Evolutionary conservation across 1,284 basidiomycete species (phyloP), one percentile per base, ranked within the genome.

Genomic region (Bondarzewia mesenterica): DNA sequence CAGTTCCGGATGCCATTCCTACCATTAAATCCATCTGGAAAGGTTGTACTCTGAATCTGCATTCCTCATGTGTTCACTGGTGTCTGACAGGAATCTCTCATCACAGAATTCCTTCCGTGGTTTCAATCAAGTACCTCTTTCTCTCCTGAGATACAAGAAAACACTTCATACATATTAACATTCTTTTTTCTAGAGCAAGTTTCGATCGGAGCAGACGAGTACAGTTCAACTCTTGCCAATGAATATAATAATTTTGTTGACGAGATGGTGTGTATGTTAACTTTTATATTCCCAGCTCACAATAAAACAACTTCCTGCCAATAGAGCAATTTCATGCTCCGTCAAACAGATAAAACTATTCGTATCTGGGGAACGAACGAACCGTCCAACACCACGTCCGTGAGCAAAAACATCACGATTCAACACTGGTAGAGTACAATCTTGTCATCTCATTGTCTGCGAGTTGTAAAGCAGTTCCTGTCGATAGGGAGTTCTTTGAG

Each of bases 171-270:
- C n/a, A n/a, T n/a, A n/a, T n/a, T n/a, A 18, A 12, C 12, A 4
- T 32, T 12, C 29, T 40, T 7, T 26, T 16, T 7, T 32, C 7
- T 42, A 61, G 59, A 54, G 29, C 56, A 61, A 42, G 59, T 62
- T 14, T 65, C 60, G 3, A 64, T 65, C 39, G 63, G 62, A 35
- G 62, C 63, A 7, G 65, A 65, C 50, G 64, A 67, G 52, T 67
- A 67, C 50, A 57, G 60, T 36, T 54, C 61, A 3, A 48, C 54
- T 4, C 58, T 65, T n/a, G 65, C 63, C 8, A 52, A 64, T 48
- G 62, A 62, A 45, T 67, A 65, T 51, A 63, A 62, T 50, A 53
- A 53, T 16, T 67, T 63, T 53, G 63, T 67, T 37, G 65, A 67
- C 52, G 57, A 58, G 41, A 63, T 67, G 62, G 54, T 59, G 22